A percentile compares a stretch with the other conserved stretches of the same genome.
These are phyloP conservation scores for Halophytophthora batemanensis DNA, from an alignment of 352 stramenopile species.

Conservation along the genomic window DNA sequence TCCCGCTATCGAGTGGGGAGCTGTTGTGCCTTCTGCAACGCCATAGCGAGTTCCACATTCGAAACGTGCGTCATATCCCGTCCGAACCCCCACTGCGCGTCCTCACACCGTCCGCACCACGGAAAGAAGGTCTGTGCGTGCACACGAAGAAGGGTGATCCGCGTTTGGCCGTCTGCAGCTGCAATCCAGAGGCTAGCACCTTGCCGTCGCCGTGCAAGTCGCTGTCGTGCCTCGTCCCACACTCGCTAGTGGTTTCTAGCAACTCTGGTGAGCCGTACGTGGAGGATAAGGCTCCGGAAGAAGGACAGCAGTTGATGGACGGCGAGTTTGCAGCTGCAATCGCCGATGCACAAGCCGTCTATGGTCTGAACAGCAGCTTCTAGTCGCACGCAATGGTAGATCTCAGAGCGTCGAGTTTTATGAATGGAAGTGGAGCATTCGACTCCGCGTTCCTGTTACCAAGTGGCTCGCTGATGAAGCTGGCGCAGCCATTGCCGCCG, in stretches of 20 bases:
- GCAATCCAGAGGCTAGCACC: constrained; percentile 14
- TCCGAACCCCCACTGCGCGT: constrained; percentile 22
- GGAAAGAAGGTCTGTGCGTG: constrained; percentile 16
- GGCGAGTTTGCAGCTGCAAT: constrained; percentile 38
- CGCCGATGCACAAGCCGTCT: constrained; percentile 29
- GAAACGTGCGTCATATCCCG: constrained; percentile 28
- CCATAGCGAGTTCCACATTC: constrained; percentile 35
- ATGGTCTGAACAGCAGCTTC: constrained; percentile 28
- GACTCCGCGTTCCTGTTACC: no score
- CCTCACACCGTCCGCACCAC: constrained; percentile 18
- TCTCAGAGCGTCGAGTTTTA: no score
- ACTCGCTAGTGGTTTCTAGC: constrained; percentile 47
- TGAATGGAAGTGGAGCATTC: no score
- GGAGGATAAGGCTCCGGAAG: constrained; percentile 20
- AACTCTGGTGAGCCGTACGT: constrained; percentile 18
- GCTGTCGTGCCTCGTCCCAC: constrained; percentile 50
- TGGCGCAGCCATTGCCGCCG: constrained; percentile 86
- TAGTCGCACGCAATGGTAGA: not conserved
- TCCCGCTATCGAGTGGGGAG: constrained; percentile 36
- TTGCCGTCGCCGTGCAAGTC: constrained; percentile 46
- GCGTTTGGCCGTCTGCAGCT: constrained; percentile 40
- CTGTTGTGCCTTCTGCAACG: constrained; percentile 43
- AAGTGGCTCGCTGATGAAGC: constrained; percentile 63
- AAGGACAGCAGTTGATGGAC: constrained; percentile 21
- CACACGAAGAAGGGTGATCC: constrained; percentile 31